These are phyloP conservation scores for Calocybe gangraenosa DNA, from an alignment of 768 basidiomycete genomes.

Conservation along the genomic window DNA sequence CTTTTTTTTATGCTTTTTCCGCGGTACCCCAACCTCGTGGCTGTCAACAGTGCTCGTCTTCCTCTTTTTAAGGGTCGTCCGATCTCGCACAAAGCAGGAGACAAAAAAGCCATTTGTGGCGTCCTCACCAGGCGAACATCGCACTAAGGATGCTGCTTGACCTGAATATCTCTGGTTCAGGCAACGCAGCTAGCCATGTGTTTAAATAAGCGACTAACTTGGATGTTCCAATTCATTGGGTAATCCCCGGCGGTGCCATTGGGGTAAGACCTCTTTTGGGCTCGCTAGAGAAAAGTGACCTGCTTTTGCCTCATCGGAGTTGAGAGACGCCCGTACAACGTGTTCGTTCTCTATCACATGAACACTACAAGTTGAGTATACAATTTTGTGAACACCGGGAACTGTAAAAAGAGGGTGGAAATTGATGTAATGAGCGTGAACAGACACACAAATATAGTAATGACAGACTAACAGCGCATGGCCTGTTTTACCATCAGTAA, in stretches of 20 bases:
- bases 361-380: slow-evolving; percentile 97
- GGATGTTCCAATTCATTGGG: slow-evolving; percentile 55
- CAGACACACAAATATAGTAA: slow-evolving; percentile 5
- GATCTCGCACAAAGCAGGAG: slow-evolving; percentile 68
- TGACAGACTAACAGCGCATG: slow-evolving; percentile 74
- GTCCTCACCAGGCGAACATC: slow-evolving; percentile 80
- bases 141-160: slow-evolving; percentile 57
- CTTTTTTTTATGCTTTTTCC: slow-evolving; percentile 20
- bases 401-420: slow-evolving; percentile 41
- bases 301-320: slow-evolving; percentile 60
- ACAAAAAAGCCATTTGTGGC: slow-evolving; percentile 97
- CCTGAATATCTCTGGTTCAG: slow-evolving; percentile 27
- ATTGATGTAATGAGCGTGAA: slow-evolving; percentile 3
- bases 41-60: slow-evolving; percentile 18
- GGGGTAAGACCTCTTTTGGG: slow-evolving; percentile 62
- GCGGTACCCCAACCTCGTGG: slow-evolving; percentile 3
- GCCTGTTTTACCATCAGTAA: slow-evolving; percentile 90
- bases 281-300: slow-evolving; percentile 69
- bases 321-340: slow-evolving; percentile 74
- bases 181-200: background rate
- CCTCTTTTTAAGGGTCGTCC: slow-evolving; percentile 17
- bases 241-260: slow-evolving; percentile 81
- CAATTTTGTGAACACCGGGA: slow-evolving; percentile 72
- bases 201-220: slow-evolving; percentile 31
- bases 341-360: slow-evolving; percentile 91